phyloP scores from a whole-genome alignment of 2,329 filamentous ascomycete species.

The Chrysosporium keratinophilum region DNA sequence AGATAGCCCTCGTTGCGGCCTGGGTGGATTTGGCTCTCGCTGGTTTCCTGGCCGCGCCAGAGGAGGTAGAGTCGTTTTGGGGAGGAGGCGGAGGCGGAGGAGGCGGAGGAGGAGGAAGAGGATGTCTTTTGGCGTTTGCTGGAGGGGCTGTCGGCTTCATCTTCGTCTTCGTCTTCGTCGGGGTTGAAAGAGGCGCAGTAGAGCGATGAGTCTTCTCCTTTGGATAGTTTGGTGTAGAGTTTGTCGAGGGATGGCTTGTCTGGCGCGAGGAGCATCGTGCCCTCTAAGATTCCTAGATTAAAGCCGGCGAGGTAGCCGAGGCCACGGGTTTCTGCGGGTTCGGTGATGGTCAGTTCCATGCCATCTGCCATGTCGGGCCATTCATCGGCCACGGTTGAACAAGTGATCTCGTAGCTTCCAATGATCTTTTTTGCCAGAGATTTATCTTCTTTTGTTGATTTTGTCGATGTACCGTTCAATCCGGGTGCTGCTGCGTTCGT shows the following conservation, averaged over 20 bases:
- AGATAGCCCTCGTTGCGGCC: slow-evolving; percentile 13
- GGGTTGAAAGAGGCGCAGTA: neutral
- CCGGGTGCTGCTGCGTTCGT: neutral
- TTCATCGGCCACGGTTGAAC: slow-evolving; percentile 10
- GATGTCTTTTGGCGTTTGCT: slow-evolving; percentile 6
- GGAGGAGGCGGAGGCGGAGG: neutral
- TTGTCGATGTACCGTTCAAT: neutral
- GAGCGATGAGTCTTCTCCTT: neutral
- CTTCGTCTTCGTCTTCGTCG: slow-evolving; percentile 9
- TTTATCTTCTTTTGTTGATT: neutral
- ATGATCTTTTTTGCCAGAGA: slow-evolving; percentile 11
- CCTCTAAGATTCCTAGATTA: slow-evolving; percentile 17
- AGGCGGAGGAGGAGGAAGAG: neutral
- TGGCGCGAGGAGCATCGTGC: slow-evolving; percentile 17
- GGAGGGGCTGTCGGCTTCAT: slow-evolving; percentile 5
- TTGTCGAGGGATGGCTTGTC: slow-evolving; percentile 7
- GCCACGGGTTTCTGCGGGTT: neutral
- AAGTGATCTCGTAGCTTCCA: slow-evolving; percentile 15
- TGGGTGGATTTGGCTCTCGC: slow-evolving; percentile 11
- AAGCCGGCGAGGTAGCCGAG: slow-evolving; percentile 14
- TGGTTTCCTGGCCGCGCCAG: slow-evolving; percentile 16
- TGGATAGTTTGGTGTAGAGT: slow-evolving; percentile 1
- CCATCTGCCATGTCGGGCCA: slow-evolving; percentile 14
- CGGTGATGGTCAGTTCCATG: slow-evolving; percentile 16
- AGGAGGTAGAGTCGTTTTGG: slow-evolving; percentile 13